phyloP scores from a whole-genome alignment of 306 rosid genomes.

The Vicia sativa region DNA sequence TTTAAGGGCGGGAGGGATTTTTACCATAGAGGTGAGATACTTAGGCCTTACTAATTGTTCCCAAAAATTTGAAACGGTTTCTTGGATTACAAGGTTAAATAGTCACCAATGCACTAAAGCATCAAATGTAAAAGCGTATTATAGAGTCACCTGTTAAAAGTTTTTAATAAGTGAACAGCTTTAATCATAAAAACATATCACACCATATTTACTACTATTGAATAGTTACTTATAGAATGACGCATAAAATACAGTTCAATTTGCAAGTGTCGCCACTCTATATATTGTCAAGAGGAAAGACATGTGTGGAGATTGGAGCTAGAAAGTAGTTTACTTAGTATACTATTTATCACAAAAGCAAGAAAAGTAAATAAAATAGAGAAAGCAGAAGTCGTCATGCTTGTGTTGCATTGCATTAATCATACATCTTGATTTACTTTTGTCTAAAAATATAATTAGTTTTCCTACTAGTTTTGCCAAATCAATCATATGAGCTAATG shows the following conservation, averaged over 20 bases:
- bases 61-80: too few relatives aligned
- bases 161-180: neutral
- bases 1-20: too few relatives aligned
- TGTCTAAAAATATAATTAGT: conserved; percentile 13
- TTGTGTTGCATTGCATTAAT: too few relatives aligned
- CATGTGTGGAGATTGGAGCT: neutral
- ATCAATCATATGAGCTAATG: conserved; percentile 19
- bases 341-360: neutral
- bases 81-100: too few relatives aligned
- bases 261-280: neutral
- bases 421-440: conserved; percentile 5
- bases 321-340: neutral
- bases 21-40: too few relatives aligned
- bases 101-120: too few relatives aligned
- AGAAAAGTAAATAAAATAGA: neutral
- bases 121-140: neutral
- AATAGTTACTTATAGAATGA: neutral
- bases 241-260: neutral
- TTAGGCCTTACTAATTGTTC: too few relatives aligned
- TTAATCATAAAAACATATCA: neutral
- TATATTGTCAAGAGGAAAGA: neutral
- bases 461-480: conserved; percentile 14
- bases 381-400: conserved; percentile 19
- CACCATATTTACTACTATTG: neutral
- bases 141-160: neutral